Base-by-base conservation (phyloP, 352 stramenopile genomes). In the Phytophthora fragariae region DNA sequence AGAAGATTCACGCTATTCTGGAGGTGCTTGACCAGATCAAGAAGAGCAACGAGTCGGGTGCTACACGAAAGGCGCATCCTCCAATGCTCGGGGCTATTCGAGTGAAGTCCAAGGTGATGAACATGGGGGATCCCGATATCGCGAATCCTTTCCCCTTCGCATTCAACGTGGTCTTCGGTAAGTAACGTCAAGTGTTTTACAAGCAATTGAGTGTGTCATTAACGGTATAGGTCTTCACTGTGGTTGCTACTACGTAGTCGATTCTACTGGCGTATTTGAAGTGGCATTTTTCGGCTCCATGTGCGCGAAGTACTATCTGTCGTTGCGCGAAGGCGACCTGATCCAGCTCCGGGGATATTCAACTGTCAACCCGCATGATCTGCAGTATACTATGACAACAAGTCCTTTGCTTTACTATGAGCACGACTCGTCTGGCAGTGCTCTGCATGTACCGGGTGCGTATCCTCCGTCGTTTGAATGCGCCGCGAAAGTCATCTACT, bases 211-310 rank as follows among this genome's bases (percentile, higher is more conserved):
- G 12, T 15, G 37, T 7, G 37, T 70, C 15, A 52, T n/a, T 53
- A 58, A 37, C 29, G 5, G 24, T 21, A 21, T 21, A 21, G 19
- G 19, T 21, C 19, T 21, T 21, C 19, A 21, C 7, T 50, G 8
- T 69, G 49, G 27, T 62, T 49, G 53, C 11, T 53, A 21, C 24
- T 15, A 9, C 44, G 0, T 53, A 93, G 86, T 80, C 17, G 86
- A 93, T 62, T n/a, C 57, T 7, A 65, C 68, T 2, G 72, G 70
- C 0, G 79, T 73, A 1, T 71, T 88, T 9, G 86, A 92, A 62
- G 62, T 92, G 14, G 76, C 84, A n/a, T 93, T 93, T 58, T 89
- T 89, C 17, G 86, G 86, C 0, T 83, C 84, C 2, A 88, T 87
- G 80, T 90, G 82, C 12, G 85, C 84, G 1, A 85, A 80, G 46